Evolutionary conservation across 129 eudicot genomes (phyloP), one percentile per base, ranked within the genome.

Genomic region (Lactuca sativa): DNA sequence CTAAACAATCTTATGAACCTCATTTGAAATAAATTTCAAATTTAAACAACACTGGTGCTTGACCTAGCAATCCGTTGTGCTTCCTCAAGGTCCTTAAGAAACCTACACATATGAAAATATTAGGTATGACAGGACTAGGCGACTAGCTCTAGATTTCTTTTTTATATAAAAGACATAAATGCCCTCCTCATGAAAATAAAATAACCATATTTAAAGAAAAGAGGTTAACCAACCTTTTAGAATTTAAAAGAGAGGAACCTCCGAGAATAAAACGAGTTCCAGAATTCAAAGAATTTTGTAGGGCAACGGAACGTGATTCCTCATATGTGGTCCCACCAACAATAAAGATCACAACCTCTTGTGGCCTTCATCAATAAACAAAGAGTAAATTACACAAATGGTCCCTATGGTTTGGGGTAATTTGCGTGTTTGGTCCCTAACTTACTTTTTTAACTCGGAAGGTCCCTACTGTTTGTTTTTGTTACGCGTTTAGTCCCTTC

Each of bases 291-390:
- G 93, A 75, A 41, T 90, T 95, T 55, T 90, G 95, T 54, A 95
- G 78, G 74, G 91, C 85, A 78, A 90, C 96, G 6, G 81, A 83
- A 53, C 97, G 92, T 63, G 99, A 85, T 73, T 90, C 99, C 83
- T 95, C 99, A 40, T 80, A 95, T 14, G 96, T 95, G 38, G 99
- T 95, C 78, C 99, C 97, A 7, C 99, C 97, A 76, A 95, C 88
- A 78, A 95, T 76, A 72, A 90, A 90, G 70, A 95, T 83, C 63
- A 95, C 82, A 13, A 95, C 99, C 65, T 95, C 99, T 77, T 95
- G 99, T 15, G 87, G 97, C 91, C 99, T 87, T 64, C 49, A 82
- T 11, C 49, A 58, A 62, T 58, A 56, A 59, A 64, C 10, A 65
- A 18, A 0, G 3, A 4, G 0, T 38, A n/a, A n/a, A n/a, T n/a